Conservation (phyloP, 805 yeast species). For the Brettanomyces anomalus region DNA sequence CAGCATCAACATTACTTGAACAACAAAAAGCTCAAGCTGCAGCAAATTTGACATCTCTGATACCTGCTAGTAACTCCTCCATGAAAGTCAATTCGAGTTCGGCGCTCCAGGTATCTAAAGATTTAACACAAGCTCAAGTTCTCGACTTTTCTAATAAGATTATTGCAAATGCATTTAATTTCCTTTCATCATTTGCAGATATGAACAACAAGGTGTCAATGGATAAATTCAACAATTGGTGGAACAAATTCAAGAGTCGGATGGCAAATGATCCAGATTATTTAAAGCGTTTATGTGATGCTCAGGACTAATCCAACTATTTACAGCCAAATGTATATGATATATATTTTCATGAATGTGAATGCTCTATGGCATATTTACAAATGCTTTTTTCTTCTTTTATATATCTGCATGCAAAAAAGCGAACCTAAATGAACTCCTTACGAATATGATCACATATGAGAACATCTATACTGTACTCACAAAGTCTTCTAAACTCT, state of each 20-base stretch:
- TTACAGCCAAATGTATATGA: not conserved
- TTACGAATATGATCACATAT: not conserved
- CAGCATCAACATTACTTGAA: constrained; percentile 52
- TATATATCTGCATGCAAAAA: not conserved
- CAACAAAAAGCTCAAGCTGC: constrained; percentile 12
- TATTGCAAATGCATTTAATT: constrained; percentile 88
- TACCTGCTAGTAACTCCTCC: constrained; percentile 28
- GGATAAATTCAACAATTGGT: constrained; percentile 86
- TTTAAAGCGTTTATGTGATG: constrained; percentile 34
- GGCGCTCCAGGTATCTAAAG: constrained; percentile 12
- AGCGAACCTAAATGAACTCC: not conserved
- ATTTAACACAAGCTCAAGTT: constrained; percentile 17
- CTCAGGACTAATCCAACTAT: not conserved
- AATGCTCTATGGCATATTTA: no score
- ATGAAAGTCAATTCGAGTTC: constrained; percentile 6
- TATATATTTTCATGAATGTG: not conserved
- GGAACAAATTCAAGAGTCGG: constrained; percentile 80
- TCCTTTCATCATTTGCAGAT: constrained; percentile 80
- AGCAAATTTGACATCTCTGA: constrained; percentile 10
- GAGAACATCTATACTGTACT: not conserved
- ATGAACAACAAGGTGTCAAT: constrained; percentile 74
- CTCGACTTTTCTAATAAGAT: constrained; percentile 76
- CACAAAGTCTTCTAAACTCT: constrained; percentile 4
- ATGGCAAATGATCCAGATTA: constrained; percentile 77
- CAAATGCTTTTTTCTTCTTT: not conserved